Evolutionary conservation across 2,329 filamentous ascomycete genomes (phyloP).

Genomic region (Hypoxylon sp.): DNA sequence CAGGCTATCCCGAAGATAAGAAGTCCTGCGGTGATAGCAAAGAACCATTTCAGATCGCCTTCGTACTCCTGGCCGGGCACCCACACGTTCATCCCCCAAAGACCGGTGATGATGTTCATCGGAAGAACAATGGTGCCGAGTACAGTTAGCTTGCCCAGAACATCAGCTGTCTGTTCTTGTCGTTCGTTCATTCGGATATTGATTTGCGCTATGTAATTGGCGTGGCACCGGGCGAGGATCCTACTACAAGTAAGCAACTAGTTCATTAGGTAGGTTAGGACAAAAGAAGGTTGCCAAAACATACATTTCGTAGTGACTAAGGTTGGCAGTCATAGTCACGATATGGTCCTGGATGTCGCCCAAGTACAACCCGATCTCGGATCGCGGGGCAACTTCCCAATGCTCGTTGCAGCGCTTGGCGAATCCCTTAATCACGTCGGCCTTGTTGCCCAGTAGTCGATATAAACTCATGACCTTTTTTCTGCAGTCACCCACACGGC

Average conservation of each 20-base stretch:
- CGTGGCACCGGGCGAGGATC: constrained; percentile 89
- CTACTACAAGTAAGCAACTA: constrained; percentile 57
- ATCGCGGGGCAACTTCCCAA: constrained; percentile 94
- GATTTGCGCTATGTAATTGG: constrained; percentile 98
- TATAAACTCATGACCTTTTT: constrained; percentile 99
- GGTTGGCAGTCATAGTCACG: constrained; percentile 96
- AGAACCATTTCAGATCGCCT: constrained; percentile 79
- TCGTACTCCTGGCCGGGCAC: constrained; percentile 92
- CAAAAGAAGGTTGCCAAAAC: constrained; percentile 49
- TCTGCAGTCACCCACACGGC: constrained; percentile 90
- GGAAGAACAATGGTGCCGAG: constrained; percentile 96
- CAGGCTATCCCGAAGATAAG: constrained; percentile 83
- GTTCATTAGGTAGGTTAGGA: not conserved
- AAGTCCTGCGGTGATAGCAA: constrained; percentile 78
- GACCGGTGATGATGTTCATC: constrained; percentile 98
- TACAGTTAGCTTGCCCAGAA: constrained; percentile 93
- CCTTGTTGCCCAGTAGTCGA: constrained; percentile 92
- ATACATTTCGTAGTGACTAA: constrained; percentile 96
- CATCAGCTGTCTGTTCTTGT: constrained; percentile 94
- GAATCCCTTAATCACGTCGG: constrained; percentile 98
- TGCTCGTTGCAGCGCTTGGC: constrained; percentile 98
- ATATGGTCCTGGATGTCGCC: constrained; percentile 99
- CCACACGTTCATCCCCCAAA: constrained; percentile 99
- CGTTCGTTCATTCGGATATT: constrained; percentile 99
- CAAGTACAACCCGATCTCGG: constrained; percentile 96